Conservation (phyloP, 2,329 filamentous ascomycete genomes). For the Blumeria hordei region DNA sequence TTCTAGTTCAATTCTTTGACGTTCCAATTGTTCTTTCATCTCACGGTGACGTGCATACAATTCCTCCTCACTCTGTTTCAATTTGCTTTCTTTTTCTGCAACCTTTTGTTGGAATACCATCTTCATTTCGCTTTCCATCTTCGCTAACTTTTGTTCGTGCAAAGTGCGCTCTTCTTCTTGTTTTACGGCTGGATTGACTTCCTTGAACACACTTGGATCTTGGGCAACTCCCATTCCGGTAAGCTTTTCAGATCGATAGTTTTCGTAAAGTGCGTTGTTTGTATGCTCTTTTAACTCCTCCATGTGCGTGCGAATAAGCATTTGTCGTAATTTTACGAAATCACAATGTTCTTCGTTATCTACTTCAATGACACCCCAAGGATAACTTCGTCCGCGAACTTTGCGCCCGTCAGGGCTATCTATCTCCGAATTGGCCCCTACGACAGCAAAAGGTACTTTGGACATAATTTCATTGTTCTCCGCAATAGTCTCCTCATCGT, state of each 20-base stretch:
- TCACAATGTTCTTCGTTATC: conserved; percentile 99
- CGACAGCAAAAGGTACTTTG: conserved; percentile 95
- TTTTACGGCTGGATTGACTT: conserved; percentile 99
- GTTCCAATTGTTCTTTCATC: conserved; percentile 98
- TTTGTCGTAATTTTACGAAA: conserved; percentile 98
- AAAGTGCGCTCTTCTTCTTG: conserved; percentile 95
- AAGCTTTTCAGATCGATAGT: conserved; percentile 99
- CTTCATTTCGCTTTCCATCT: conserved; percentile 99
- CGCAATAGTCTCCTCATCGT: conserved; percentile 97
- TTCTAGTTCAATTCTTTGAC: conserved; percentile 82
- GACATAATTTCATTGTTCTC: conserved; percentile 99
- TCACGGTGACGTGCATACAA: conserved; percentile 92
- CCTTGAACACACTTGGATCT: conserved; percentile 98
- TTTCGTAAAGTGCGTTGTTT: conserved; percentile 97
- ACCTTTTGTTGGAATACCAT: conserved; percentile 99
- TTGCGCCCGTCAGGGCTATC: conserved; percentile 77
- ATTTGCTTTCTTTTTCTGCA: conserved; percentile 95
- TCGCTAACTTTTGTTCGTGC: conserved; percentile 98
- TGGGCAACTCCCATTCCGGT: conserved; percentile 95
- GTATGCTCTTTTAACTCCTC: conserved; percentile 99
- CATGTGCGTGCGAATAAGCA: conserved; percentile 99
- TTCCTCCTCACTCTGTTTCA: conserved; percentile 98
- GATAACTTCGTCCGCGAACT: conserved; percentile 86
- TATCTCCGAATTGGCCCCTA: conserved; percentile 90
- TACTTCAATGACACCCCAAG: conserved; percentile 96